Conservation (phyloP, 2,329 filamentous ascomycete species). For the Colletotrichum liriopes region DNA sequence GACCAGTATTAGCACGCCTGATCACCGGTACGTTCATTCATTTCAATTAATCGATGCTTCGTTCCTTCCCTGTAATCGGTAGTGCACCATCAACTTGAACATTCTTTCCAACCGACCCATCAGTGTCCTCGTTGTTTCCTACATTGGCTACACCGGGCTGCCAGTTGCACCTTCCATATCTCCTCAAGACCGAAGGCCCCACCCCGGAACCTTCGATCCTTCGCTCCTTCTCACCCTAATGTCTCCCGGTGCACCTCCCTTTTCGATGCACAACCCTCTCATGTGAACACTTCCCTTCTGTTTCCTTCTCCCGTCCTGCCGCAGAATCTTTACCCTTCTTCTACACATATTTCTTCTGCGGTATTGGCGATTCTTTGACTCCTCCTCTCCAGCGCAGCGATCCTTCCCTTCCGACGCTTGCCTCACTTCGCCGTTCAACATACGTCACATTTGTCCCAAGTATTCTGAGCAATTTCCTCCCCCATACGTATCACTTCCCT, state of each 20-base stretch:
- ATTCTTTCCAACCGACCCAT: background rate
- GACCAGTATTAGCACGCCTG: background rate
- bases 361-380: background rate
- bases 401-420: too few species aligned
- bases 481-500: too few species aligned
- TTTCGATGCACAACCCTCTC: background rate
- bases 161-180: background rate
- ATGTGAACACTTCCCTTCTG: background rate
- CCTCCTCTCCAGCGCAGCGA: background rate
- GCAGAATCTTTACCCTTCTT: background rate
- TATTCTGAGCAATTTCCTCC: background rate
- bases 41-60: background rate
- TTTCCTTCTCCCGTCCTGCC: background rate
- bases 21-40: background rate
- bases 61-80: background rate
- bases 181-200: background rate
- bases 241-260: background rate
- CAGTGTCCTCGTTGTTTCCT: background rate
- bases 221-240: background rate
- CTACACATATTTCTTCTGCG: background rate
- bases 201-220: background rate
- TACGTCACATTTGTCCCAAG: background rate
- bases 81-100: background rate
- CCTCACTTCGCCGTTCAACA: background rate
- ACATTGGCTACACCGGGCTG: too few species aligned